Conservation (phyloP, 345 rosid species). For the Aegle marmelos region DNA sequence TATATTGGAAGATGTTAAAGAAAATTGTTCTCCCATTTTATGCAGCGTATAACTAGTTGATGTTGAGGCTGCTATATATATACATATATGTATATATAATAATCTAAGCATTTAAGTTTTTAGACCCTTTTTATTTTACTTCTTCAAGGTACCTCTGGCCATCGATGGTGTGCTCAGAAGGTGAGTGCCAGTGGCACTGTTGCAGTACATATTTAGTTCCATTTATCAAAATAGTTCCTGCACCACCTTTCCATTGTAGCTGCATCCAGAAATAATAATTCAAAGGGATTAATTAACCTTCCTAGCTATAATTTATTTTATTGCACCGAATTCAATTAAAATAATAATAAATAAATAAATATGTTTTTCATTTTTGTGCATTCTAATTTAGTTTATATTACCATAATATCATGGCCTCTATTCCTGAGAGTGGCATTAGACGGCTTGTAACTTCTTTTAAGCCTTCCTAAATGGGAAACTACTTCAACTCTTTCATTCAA, state of each 20-base stretch:
- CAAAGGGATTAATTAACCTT: not conserved
- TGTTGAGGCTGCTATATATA: not conserved
- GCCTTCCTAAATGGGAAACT: conserved; percentile 47
- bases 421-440: conserved; percentile 60
- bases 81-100: no score
- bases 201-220: conserved; percentile 36
- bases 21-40: not conserved
- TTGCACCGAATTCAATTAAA: no score
- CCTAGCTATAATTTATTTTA: not conserved
- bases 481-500: conserved; percentile 43
- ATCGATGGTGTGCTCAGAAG: conserved; percentile 55
- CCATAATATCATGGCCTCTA: conserved; percentile 91
- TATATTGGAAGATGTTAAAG: not conserved
- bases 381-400: conserved; percentile 12
- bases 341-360: not conserved
- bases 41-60: not conserved
- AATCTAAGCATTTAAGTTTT: no score
- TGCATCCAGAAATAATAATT: conserved; percentile 26
- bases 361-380: not conserved
- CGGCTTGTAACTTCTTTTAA: conserved; percentile 50
- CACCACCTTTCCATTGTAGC: conserved; percentile 51
- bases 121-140: no score
- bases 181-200: conserved; percentile 64
- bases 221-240: conserved; percentile 39
- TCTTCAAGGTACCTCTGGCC: conserved; percentile 41